phyloP scores from a whole-genome alignment of 768 basidiomycete species.

The Cystobasidium onofrii region DNA sequence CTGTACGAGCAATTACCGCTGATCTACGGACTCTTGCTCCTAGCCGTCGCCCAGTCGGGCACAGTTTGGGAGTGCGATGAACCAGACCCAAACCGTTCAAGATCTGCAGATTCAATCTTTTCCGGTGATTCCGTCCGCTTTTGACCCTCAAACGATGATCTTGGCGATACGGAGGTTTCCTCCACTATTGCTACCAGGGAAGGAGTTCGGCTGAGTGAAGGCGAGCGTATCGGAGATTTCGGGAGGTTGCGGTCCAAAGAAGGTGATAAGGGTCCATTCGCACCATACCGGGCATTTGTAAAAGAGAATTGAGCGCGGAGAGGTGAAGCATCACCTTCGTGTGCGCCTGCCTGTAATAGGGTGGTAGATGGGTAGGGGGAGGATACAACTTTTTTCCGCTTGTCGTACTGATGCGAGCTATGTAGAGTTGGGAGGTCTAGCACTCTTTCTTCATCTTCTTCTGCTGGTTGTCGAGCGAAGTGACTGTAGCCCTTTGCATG shows the following conservation, averaged over 20 bases:
- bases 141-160: background rate
- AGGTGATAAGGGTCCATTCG: background rate
- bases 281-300: background rate
- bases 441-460: constrained; percentile 7
- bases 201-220: constrained; percentile 20
- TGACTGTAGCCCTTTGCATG: background rate
- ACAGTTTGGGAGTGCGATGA: background rate
- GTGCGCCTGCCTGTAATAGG: background rate
- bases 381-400: background rate
- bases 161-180: constrained; percentile 12
- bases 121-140: background rate
- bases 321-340: constrained; percentile 7
- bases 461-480: background rate
- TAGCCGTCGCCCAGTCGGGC: constrained; percentile 18
- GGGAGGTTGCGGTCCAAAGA: background rate
- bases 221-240: constrained; percentile 16
- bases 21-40: background rate
- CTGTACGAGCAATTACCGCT: no score
- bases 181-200: constrained; percentile 19
- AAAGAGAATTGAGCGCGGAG: background rate
- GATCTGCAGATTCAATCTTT: background rate
- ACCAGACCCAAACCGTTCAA: background rate
- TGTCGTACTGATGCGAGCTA: background rate
- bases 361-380: background rate
- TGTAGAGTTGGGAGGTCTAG: constrained; percentile 6